phyloP scores from a whole-genome alignment of 129 eudicot species.

The Sambucus nigra region DNA sequence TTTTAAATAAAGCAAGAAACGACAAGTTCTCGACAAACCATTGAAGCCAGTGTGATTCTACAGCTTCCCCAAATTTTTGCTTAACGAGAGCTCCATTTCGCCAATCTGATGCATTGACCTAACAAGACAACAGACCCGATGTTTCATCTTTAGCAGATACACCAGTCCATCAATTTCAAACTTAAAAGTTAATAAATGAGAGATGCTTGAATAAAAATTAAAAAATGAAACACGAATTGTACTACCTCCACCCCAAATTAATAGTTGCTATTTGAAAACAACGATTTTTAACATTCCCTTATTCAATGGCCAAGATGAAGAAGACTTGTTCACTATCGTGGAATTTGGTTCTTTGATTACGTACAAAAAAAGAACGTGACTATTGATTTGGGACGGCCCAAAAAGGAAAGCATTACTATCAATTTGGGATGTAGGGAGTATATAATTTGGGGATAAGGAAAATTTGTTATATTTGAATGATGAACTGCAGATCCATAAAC shows the following conservation, averaged over 20 bases:
- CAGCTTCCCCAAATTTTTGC: slow-evolving; percentile 92
- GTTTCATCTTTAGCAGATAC: slow-evolving; percentile 1
- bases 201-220: neutral
- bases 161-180: neutral
- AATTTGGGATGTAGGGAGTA: no score
- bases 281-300: no score
- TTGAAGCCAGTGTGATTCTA: slow-evolving; percentile 85
- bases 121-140: slow-evolving; percentile 13
- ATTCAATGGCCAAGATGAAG: no score
- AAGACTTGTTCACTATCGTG: no score
- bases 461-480: neutral
- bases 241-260: no score
- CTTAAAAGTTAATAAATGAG: neutral
- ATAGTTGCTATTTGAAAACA: no score
- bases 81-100: slow-evolving; percentile 86
- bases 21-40: slow-evolving; percentile 35
- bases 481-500: neutral
- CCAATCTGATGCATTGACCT: slow-evolving; percentile 94
- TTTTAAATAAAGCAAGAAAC: no score
- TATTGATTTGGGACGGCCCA: no score
- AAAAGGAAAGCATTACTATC: no score
- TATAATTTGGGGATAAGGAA: neutral
- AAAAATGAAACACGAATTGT: no score
- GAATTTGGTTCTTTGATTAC: no score
- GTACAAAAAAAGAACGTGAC: no score